phyloP scores from a whole-genome alignment of 1,284 basidiomycete genomes.

The Ceratobasidium sp. region DNA sequence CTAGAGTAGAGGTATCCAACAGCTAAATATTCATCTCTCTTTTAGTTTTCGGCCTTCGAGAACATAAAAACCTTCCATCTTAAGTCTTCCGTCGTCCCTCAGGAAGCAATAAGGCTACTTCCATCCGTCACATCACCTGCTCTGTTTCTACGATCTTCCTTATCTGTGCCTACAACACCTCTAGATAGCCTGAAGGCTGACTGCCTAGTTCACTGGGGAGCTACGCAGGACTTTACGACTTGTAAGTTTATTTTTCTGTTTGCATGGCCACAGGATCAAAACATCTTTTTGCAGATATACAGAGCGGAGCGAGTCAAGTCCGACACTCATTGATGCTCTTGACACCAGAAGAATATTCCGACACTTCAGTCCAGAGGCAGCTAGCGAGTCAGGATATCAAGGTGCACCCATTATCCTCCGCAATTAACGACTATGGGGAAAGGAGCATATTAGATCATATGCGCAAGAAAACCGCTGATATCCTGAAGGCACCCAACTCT shows the following conservation, averaged over 20 bases:
- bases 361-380: not conserved
- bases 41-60: not conserved
- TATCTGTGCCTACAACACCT: not conserved
- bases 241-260: too few species aligned
- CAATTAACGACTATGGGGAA: not conserved
- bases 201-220: not conserved
- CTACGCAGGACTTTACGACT: not conserved
- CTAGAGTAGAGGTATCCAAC: not conserved
- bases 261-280: too few species aligned
- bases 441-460: not conserved
- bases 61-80: too few species aligned
- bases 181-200: not conserved
- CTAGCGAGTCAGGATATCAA: not conserved
- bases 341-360: not conserved
- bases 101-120: too few species aligned
- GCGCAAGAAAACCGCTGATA: not conserved
- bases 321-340: not conserved
- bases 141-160: not conserved
- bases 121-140: not conserved
- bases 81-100: too few species aligned
- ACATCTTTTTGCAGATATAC: not conserved
- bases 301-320: not conserved
- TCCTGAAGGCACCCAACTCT: not conserved
- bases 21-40: not conserved
- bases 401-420: not conserved